Evolutionary conservation across 805 yeast species (phyloP), one percentile per base, ranked within the genome.

Genomic region (Jamesozyma gamospora): DNA sequence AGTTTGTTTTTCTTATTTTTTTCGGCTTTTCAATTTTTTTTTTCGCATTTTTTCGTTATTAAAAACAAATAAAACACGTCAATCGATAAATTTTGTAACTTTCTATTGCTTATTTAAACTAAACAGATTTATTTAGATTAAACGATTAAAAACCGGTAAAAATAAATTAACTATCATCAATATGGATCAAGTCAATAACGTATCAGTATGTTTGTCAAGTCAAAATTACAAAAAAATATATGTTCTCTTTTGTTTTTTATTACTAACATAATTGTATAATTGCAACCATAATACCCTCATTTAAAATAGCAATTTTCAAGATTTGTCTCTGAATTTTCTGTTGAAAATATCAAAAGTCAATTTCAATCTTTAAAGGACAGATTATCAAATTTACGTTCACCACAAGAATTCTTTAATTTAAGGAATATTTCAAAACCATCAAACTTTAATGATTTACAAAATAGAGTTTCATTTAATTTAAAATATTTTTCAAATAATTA

Each of bases 321-420:
- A 37, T 52, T 55, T 36, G 49, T 61, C 14, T 48, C 34, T 7
- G 41, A 58, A 35, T 36, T 61, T 8, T 58, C 65, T 2, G 28
- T 56, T 28, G 64, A 61, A 15, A 48, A 51, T 21, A 45, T 61
- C 41, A 56, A 69, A 63, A 56, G 56, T 32, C 79, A 75, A 47
- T 63, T 76, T 17, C 65, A 62, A 25, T 51, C 77, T 3, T 50
- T 90, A 36, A 85, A 81, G 56, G 55, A 70, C 29, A 74, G 79
- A 46, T 67, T 87, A 45, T 64, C 92, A 35, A 75, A 82, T 52
- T 62, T 92, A 45, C 80, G 83, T 56, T 85, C 96, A 28, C 88
- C 94, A 32, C 92, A 82, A 62, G 98, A 92, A 60, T 92, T 92
- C 59, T 85, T 92, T 56, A 96, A 92, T 60, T 64, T 83, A 56